Percentiles rank a stretch among this genome's conserved stretches.
phyloP scores from a whole-genome alignment of 106 monocot genomes.

The Triglochin maritima region DNA sequence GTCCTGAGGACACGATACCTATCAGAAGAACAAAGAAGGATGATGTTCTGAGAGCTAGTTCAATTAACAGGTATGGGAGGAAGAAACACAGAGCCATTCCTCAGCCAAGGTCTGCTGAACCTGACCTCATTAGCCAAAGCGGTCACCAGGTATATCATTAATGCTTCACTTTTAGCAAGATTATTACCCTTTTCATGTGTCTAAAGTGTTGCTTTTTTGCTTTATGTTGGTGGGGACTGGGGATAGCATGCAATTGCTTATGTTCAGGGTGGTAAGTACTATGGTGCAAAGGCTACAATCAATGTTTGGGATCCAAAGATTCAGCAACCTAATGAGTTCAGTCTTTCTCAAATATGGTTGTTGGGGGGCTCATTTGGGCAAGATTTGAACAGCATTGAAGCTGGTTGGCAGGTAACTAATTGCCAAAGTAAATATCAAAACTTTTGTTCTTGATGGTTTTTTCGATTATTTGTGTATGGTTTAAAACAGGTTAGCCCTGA shows the following conservation, averaged over 20 bases:
- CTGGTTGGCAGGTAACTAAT: constrained; percentile 85
- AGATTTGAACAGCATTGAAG: constrained; percentile 97
- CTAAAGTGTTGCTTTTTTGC: constrained; percentile 1
- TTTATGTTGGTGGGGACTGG: constrained; percentile 4
- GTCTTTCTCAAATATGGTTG: constrained; percentile 46
- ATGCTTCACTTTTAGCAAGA: background rate
- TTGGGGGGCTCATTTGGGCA: constrained; percentile 40
- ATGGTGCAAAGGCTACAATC: constrained; percentile 49
- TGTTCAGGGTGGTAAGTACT: constrained; percentile 37
- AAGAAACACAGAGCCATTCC: constrained; percentile 53
- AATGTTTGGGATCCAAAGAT: constrained; percentile 54
- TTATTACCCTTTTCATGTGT: background rate
- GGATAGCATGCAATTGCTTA: constrained; percentile 49
- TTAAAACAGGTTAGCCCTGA: constrained; percentile 73
- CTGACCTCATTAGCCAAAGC: constrained; percentile 54
- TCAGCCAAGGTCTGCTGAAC: constrained; percentile 40
- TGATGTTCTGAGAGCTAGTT: constrained; percentile 65
- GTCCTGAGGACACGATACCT: constrained; percentile 79
- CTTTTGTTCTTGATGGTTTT: too few relatives aligned
- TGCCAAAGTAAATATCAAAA: constrained; percentile 2
- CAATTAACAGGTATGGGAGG: constrained; percentile 53
- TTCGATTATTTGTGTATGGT: constrained; percentile 1
- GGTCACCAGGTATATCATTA: constrained; percentile 59
- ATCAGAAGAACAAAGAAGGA: constrained; percentile 72
- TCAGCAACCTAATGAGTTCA: constrained; percentile 42